Evolutionary conservation across 2,329 filamentous ascomycete genomes (phyloP), one percentile per base, ranked within the genome.

Genomic region (Balansia obtecta): DNA sequence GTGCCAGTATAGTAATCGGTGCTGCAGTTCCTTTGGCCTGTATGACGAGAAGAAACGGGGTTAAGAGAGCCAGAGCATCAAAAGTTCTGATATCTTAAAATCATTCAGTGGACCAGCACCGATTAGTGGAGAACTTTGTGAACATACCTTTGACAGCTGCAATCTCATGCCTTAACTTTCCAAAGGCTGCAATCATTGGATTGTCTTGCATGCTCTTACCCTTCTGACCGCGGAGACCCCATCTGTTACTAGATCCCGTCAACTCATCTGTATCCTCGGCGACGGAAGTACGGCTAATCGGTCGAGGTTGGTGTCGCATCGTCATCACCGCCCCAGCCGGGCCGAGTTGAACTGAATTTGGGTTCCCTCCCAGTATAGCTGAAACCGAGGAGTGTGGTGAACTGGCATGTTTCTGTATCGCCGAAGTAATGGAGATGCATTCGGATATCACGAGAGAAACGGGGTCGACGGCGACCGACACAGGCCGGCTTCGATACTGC

Each of bases 191-290:
- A 72, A 98, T 95, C 60, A 98, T 76, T 39, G 93, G 93, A 61
- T 97, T 95, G 68, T 97, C 93, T 69, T 96, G 89, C 77, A 96
- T 86, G 71, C 88, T 95, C 74, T 91, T 95, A 48, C 90, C 91
- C 70, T 89, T 95, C 77, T 95, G 95, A 34, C 91, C 93, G 53
- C 93, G 77, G 53, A 97, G 69, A 0, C 93, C 91, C 93, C 93
- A 98, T 68, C 91, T 77, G 64, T 89, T 94, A 34, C 85, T 81
- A 53, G 89, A 78, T 45, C 42, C 33, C 7, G 18, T 39, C 32
- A 71, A 67, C 56, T 85, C 80, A 50, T 73, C 68, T 7, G 61
- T 59, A 27, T 63, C 69, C 45, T 79, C 74, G n/a, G 57, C 61
- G 30, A 63, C 64, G 15, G 61, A 54, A 22, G 60, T 61, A 3